Percentiles rank a stretch among this genome's conserved stretches.
Conservation (phyloP, 2,329 filamentous ascomycete species). For the Talaromyces sp. region DNA sequence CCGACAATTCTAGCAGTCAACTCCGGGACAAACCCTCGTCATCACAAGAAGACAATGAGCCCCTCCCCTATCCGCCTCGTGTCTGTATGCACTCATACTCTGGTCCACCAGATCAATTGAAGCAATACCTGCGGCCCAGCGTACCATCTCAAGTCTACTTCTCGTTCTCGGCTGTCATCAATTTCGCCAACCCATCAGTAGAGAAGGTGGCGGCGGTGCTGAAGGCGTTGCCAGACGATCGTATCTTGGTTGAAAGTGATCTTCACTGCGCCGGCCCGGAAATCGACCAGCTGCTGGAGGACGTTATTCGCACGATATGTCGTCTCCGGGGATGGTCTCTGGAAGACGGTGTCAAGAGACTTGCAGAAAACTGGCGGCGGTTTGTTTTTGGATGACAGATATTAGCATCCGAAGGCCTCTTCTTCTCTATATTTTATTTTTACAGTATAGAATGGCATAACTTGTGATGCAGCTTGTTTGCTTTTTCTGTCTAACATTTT, state of each 20-base stretch:
- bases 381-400: slow-evolving; percentile 63
- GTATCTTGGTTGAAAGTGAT: slow-evolving; percentile 85
- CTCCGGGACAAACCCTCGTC: background rate
- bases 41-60: background rate
- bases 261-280: slow-evolving; percentile 72
- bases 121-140: slow-evolving; percentile 68
- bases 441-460: too few relatives aligned
- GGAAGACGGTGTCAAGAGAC: slow-evolving; percentile 61
- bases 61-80: slow-evolving; percentile 71
- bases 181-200: slow-evolving; percentile 54
- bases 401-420: background rate
- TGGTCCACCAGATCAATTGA: slow-evolving; percentile 67
- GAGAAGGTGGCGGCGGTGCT: slow-evolving; percentile 64
- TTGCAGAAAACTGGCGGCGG: slow-evolving; percentile 70
- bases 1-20: background rate
- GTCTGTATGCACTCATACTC: slow-evolving; percentile 95
- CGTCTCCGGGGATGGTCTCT: slow-evolving; percentile 72
- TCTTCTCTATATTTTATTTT: background rate
- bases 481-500: too few relatives aligned
- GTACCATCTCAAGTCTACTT: slow-evolving; percentile 78
- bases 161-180: slow-evolving; percentile 82
- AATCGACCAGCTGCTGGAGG: slow-evolving; percentile 75
- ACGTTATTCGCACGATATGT: slow-evolving; percentile 73
- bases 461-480: too few relatives aligned
- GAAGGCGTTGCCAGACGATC: slow-evolving; percentile 67